Conservation (phyloP, 2,329 filamentous ascomycete species). For the Ophiostoma sp. region DNA sequence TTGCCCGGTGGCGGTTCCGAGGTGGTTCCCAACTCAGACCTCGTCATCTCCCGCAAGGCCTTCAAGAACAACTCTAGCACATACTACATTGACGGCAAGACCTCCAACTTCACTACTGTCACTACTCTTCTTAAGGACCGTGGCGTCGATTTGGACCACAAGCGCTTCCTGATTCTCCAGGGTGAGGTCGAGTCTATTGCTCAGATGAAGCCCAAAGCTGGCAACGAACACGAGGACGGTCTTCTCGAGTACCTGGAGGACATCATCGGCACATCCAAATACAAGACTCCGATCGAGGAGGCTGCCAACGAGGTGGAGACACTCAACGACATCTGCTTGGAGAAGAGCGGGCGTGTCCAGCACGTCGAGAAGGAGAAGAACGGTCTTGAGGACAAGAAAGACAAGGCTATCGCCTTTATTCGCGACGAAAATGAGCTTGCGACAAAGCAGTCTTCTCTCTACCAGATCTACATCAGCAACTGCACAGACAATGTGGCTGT, state of each 20-base stretch:
- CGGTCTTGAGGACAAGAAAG: slow-evolving; percentile 89
- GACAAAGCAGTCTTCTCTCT: slow-evolving; percentile 83
- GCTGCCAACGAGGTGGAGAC: slow-evolving; percentile 83
- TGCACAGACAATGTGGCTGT: slow-evolving; percentile 84
- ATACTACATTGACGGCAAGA: slow-evolving; percentile 89
- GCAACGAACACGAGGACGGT: slow-evolving; percentile 91
- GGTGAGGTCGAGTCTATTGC: slow-evolving; percentile 98
- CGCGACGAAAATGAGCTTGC: slow-evolving; percentile 89
- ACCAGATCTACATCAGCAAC: slow-evolving; percentile 84
- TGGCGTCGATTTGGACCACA: slow-evolving; percentile 94
- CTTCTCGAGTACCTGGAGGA: slow-evolving; percentile 95
- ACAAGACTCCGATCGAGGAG: slow-evolving; percentile 95
- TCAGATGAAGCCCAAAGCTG: slow-evolving; percentile 97
- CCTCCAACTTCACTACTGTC: slow-evolving; percentile 87
- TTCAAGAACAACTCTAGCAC: slow-evolving; percentile 99
- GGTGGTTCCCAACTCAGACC: slow-evolving; percentile 73
- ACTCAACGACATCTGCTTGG: slow-evolving; percentile 87
- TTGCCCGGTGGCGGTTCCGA: slow-evolving; percentile 67
- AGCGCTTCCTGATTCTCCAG: slow-evolving; percentile 93
- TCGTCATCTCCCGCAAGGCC: slow-evolving; percentile 83
- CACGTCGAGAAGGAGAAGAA: slow-evolving; percentile 98
- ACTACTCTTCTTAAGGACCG: slow-evolving; percentile 79
- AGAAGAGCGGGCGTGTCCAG: slow-evolving; percentile 92
- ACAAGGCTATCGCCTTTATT: slow-evolving; percentile 83
- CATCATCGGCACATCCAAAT: slow-evolving; percentile 97